A percentile compares a stretch with the other conserved stretches of the same genome.
Evolutionary conservation across 1,139 yeast species (phyloP).

Genomic region (Candida dubliniensis): DNA sequence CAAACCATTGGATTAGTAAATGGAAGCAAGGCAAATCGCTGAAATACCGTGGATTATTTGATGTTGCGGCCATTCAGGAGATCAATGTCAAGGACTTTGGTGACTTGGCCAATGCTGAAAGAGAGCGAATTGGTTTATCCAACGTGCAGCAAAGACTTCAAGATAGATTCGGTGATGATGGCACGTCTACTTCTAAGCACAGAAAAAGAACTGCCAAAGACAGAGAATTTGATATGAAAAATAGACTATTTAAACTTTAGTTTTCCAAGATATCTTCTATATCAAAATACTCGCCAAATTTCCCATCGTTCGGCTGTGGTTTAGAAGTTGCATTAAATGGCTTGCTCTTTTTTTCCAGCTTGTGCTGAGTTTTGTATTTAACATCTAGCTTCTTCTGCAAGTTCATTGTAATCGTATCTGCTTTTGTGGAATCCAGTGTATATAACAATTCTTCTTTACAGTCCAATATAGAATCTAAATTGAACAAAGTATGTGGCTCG

Average conservation of each 20-base stretch:
- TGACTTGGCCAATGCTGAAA: slow-evolving; percentile 29
- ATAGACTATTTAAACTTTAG: slow-evolving; percentile 38
- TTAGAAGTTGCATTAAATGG: slow-evolving; percentile 12
- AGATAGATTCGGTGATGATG: slow-evolving; percentile 44
- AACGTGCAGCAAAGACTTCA: slow-evolving; percentile 30
- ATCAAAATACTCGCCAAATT: slow-evolving; percentile 34
- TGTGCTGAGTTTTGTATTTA: slow-evolving; percentile 14
- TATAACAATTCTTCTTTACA: slow-evolving; percentile 16
- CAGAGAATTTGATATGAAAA: slow-evolving; percentile 41
- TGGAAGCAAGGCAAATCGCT: slow-evolving; percentile 61
- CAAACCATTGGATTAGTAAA: slow-evolving; percentile 64
- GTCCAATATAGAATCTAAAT: slow-evolving; percentile 29
- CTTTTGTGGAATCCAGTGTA: slow-evolving; percentile 3
- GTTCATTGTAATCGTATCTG: slow-evolving; percentile 2
- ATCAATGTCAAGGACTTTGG: slow-evolving; percentile 27
- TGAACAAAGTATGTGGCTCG: slow-evolving; percentile 29
- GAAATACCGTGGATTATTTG: slow-evolving; percentile 38
- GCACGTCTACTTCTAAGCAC: slow-evolving; percentile 34
- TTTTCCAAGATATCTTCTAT: slow-evolving; percentile 27
- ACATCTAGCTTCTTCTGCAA: slow-evolving; percentile 8
- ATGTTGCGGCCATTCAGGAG: slow-evolving; percentile 35
- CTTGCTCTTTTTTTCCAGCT: slow-evolving; percentile 15
- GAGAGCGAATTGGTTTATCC: slow-evolving; percentile 29
- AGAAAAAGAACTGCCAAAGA: slow-evolving; percentile 49
- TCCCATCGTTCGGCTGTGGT: slow-evolving; percentile 24